These are phyloP conservation scores for Ogataea populi-albae DNA, from an alignment of 805 yeast species.

Conservation along the genomic window DNA sequence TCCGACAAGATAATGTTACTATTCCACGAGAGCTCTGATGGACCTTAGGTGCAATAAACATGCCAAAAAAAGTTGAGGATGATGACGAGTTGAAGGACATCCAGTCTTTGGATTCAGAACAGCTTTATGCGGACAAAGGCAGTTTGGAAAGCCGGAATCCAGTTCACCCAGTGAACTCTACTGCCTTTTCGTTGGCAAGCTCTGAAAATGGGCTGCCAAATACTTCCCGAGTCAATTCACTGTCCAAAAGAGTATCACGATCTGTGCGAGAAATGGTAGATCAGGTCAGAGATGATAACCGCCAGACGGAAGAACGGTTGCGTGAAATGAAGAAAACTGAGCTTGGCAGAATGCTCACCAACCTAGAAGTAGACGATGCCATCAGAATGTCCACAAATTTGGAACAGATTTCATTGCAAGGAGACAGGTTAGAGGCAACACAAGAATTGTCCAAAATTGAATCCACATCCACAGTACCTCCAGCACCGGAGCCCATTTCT, in stretches of 20 bases:
- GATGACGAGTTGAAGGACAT: too few relatives aligned
- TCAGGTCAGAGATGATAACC: conserved; percentile 22
- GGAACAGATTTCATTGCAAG: conserved; percentile 1
- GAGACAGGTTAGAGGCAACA: not conserved
- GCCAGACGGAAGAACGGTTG: conserved; percentile 14
- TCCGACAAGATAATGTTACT: too few relatives aligned
- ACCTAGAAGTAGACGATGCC: conserved; percentile 24
- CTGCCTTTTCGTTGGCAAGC: too few relatives aligned
- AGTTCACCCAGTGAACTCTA: too few relatives aligned
- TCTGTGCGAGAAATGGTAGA: conserved; percentile 5
- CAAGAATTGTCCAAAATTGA: conserved; percentile 6
- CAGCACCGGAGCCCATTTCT: not conserved
- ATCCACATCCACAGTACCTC: not conserved
- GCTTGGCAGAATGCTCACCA: conserved; percentile 21
- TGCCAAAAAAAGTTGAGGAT: too few relatives aligned
- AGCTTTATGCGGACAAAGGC: too few relatives aligned
- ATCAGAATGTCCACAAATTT: conserved; percentile 15
- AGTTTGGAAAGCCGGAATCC: too few relatives aligned
- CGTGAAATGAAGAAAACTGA: conserved; percentile 11
- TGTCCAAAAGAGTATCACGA: conserved; percentile 3
- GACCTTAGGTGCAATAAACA: too few relatives aligned
- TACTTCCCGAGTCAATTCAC: not conserved
- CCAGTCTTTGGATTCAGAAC: too few relatives aligned
- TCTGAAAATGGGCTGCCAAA: too few relatives aligned
- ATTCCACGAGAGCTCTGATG: too few relatives aligned